Evolutionary conservation across 495 filamentous ascomycete species (phyloP).

Genomic region (Annulohypoxylon maeteangense): DNA sequence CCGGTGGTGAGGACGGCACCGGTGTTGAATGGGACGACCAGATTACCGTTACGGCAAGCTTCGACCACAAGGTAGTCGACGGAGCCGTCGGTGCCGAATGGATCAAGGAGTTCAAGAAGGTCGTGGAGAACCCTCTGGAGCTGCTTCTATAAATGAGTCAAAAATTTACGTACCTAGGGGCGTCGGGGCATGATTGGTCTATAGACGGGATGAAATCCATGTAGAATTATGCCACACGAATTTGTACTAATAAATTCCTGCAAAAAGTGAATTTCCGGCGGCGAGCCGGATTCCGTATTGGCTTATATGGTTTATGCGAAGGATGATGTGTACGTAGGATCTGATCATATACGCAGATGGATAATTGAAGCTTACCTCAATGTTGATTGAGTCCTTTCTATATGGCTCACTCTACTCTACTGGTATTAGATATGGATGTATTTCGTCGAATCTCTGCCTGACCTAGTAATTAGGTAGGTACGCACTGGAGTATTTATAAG

Average conservation of each 20-base stretch:
- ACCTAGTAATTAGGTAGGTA: not conserved
- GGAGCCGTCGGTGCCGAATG: constrained; percentile 97
- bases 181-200: constrained; percentile 49
- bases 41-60: constrained; percentile 92
- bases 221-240: constrained; percentile 48
- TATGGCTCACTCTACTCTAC: not conserved
- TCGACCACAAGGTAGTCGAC: constrained; percentile 92
- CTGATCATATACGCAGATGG: not conserved
- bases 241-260: constrained; percentile 48
- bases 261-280: constrained; percentile 20
- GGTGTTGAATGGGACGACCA: constrained; percentile 94
- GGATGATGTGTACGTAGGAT: constrained; percentile 7
- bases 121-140: constrained; percentile 95
- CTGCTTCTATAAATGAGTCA: constrained; percentile 75
- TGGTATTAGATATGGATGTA: not conserved
- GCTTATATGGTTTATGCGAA: not conserved
- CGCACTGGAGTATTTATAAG: not conserved
- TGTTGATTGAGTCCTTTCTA: too few species aligned
- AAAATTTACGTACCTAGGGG: constrained; percentile 34
- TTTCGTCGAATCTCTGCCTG: not conserved
- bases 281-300: not conserved
- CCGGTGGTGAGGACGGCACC: constrained; percentile 83
- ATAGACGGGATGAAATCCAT: constrained; percentile 48
- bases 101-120: constrained; percentile 96
- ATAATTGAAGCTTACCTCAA: not conserved